Conservation (phyloP, 140 eudicot species). For the Flaveria floridana region DNA sequence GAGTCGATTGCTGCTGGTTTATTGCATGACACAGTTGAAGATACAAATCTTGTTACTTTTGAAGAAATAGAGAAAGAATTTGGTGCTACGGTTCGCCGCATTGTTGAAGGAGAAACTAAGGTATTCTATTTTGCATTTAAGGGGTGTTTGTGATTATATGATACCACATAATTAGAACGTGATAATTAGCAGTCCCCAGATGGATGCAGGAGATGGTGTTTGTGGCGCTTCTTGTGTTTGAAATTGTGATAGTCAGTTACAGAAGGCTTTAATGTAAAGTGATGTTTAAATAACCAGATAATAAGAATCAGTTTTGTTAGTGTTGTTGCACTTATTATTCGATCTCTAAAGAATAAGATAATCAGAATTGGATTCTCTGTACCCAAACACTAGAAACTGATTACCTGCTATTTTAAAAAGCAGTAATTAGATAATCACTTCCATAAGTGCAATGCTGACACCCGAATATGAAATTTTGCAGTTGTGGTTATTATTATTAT, state of each 20-base stretch:
- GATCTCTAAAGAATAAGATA: background rate
- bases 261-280: background rate
- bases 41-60: conserved; percentile 87
- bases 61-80: conserved; percentile 84
- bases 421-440: background rate
- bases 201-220: background rate
- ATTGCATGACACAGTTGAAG: conserved; percentile 95
- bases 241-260: background rate
- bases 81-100: conserved; percentile 83
- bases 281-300: background rate
- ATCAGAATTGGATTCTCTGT: background rate
- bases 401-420: background rate
- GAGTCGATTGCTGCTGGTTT: conserved; percentile 97
- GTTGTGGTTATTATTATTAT: conserved; percentile 6
- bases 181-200: background rate
- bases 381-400: conserved; percentile 2
- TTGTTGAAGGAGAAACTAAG: conserved; percentile 99
- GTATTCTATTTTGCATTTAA: conserved; percentile 33
- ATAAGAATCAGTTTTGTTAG: background rate
- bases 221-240: background rate
- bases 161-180: background rate
- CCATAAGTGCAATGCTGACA: background rate
- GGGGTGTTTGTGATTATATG: background rate
- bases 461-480: background rate
- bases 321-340: background rate